Base-by-base conservation (phyloP, 2,329 filamentous ascomycete genomes). In the Aspergillus latus region DNA sequence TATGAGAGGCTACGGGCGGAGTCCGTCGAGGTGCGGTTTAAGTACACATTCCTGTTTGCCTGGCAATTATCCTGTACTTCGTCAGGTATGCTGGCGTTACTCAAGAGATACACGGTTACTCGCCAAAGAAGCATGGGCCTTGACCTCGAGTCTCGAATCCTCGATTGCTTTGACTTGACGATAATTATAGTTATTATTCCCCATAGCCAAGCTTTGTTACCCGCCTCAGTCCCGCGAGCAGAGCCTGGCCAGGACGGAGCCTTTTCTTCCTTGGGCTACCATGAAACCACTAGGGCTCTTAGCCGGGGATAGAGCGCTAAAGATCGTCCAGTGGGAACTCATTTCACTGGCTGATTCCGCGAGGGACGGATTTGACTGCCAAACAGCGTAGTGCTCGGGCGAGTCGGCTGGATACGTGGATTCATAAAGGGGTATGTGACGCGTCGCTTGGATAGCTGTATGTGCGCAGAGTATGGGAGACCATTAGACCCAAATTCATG, bases 21-120 rank as follows among this genome's bases (percentile, higher is more conserved):
- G 21, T 36, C 21, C 21, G n/a, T 16, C n/a, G 16, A 5, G n/a
- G 39, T 16, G n/a, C 39, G n/a, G 39, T 7, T 51, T 51, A 43
- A 43, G 48, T 43, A 40, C 48, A 47, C 50, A 52, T 52, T 52
- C 50, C 39, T 46, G 43, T 46, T 29, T 47, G 32, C 50, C 50
- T 30, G 50, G 42, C 50, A 52, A 21, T 40, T 52, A 47, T 52
- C 50, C 39, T 52, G 50, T 43, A 46, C 44, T 29, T 15, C 29
- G 8, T 6, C 28, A 28, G 16, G 40, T 52, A 52, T 52, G 49
- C 36, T 36, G 49, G 32, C 11, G 16, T 11, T 15, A 29, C 9
- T 21, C 16, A 11, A 34, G 29, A 13, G 13, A 10, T n/a, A 28
- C 7, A 46, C 29, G 21, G 43, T 30, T 45, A 45, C 43, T 29